A percentile compares a stretch with the other conserved stretches of the same genome.
Evolutionary conservation across 2,329 filamentous ascomycete genomes (phyloP).

Genomic region (Aspergillus spinulosporus): DNA sequence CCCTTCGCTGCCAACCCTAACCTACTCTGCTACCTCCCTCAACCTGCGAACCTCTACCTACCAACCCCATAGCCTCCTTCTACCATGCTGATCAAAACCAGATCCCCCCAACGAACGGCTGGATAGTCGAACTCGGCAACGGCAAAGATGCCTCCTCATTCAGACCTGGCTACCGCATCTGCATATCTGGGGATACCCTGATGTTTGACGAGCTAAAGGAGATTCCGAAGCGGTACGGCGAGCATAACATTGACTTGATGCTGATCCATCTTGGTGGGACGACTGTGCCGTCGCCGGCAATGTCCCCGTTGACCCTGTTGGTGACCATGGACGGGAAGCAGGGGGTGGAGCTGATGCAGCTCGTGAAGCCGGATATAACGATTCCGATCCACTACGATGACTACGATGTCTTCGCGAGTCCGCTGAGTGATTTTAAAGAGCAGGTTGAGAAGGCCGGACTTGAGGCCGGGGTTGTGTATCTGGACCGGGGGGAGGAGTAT

Average conservation of each 20-base stretch:
- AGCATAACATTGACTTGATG: slow-evolving; percentile 64
- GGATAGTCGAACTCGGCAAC: slow-evolving; percentile 64
- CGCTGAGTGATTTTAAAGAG: slow-evolving; percentile 61
- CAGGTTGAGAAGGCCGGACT: slow-evolving; percentile 56
- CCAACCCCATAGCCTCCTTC: too few species aligned
- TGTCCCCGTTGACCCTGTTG: slow-evolving; percentile 67
- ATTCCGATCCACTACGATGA: slow-evolving; percentile 67
- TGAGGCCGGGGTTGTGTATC: slow-evolving; percentile 57
- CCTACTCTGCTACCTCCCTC: too few species aligned
- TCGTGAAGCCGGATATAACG: slow-evolving; percentile 62
- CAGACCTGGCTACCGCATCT: slow-evolving; percentile 58
- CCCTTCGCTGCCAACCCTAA: background rate
- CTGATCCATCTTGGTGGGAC: slow-evolving; percentile 66
- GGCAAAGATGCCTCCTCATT: slow-evolving; percentile 33
- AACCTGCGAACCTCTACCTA: too few species aligned
- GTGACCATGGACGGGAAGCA: slow-evolving; percentile 68
- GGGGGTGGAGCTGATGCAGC: slow-evolving; percentile 59
- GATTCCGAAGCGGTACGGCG: slow-evolving; percentile 58
- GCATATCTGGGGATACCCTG: slow-evolving; percentile 67
- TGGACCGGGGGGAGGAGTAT: slow-evolving; percentile 61
- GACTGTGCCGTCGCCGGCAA: slow-evolving; percentile 60
- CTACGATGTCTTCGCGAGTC: slow-evolving; percentile 62
- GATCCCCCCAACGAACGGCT: slow-evolving; percentile 66
- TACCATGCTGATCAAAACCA: slow-evolving; percentile 21
- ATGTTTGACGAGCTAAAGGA: slow-evolving; percentile 62